A percentile compares a stretch with the other conserved stretches of the same genome.
These are phyloP conservation scores for Epichloe sp. DNA, from an alignment of 2,329 filamentous ascomycete genomes.

Conservation along the genomic window DNA sequence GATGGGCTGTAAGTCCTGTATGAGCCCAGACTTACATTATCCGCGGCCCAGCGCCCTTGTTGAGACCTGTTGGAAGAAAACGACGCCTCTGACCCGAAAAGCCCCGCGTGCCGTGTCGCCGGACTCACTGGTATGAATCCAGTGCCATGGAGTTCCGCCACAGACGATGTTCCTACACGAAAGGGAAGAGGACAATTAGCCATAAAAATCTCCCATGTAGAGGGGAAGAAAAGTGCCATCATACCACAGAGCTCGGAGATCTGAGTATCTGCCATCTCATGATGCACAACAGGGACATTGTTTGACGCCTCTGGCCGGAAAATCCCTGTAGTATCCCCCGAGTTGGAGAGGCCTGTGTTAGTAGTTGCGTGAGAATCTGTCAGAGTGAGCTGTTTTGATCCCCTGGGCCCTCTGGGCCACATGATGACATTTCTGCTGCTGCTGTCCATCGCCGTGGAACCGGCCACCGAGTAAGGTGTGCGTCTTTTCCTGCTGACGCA, in stretches of 20 bases:
- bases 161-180: constrained; percentile 28
- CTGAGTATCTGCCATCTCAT: constrained; percentile 30
- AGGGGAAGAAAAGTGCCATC: neutral
- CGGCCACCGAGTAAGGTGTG: constrained; percentile 17
- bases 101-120: neutral
- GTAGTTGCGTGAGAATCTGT: neutral
- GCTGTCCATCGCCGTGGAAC: constrained; percentile 31
- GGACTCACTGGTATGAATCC: constrained; percentile 1
- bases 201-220: neutral
- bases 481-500: constrained; percentile 34
- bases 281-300: neutral
- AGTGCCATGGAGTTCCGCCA: constrained; percentile 32
- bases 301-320: neutral
- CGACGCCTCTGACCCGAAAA: neutral
- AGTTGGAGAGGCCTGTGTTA: constrained; percentile 4
- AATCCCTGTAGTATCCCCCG: neutral
- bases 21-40: neutral
- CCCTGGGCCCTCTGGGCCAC: constrained; percentile 36
- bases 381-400: constrained; percentile 22
- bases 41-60: neutral
- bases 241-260: constrained; percentile 36
- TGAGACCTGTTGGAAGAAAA: neutral
- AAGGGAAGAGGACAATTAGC: neutral
- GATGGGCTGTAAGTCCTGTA: neutral
- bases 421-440: constrained; percentile 33